Percentiles rank a stretch among this genome's conserved stretches.
Evolutionary conservation across 495 filamentous ascomycete species (phyloP).

Genomic region (Penicillium verhagenii): DNA sequence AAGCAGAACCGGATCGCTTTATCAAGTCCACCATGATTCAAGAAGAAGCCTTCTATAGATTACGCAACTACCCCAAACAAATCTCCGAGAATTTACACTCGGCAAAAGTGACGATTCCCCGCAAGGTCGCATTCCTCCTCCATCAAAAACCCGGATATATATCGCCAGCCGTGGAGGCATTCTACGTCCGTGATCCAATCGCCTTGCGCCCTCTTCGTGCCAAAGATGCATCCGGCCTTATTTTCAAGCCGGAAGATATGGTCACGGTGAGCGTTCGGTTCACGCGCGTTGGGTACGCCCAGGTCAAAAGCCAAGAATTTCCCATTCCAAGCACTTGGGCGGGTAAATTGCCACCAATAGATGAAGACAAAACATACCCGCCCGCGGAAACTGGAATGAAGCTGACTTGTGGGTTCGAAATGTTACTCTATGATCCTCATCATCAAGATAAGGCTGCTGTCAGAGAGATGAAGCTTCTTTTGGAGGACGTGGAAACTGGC

Average conservation of each 20-base stretch:
- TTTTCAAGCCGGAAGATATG: constrained; percentile 73
- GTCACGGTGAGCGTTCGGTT: constrained; percentile 77
- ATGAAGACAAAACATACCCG: constrained; percentile 36
- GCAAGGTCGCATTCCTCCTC: constrained; percentile 78
- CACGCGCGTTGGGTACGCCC: constrained; percentile 86
- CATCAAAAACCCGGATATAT: constrained; percentile 70
- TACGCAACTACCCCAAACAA: constrained; percentile 76
- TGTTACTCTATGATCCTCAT: constrained; percentile 67
- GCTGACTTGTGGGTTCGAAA: constrained; percentile 85
- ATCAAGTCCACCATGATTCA: constrained; percentile 71
- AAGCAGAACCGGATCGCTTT: constrained; percentile 48
- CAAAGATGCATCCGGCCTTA: constrained; percentile 40
- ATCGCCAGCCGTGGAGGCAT: constrained; percentile 81
- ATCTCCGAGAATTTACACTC: constrained; percentile 71
- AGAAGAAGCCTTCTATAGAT: constrained; percentile 84
- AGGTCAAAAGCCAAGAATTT: constrained; percentile 89
- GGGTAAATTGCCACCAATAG: constrained; percentile 34
- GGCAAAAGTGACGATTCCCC: constrained; percentile 67
- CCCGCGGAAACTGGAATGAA: constrained; percentile 84
- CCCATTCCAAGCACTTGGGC: constrained; percentile 63
- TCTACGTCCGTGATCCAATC: constrained; percentile 88
- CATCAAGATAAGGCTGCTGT: constrained; percentile 63
- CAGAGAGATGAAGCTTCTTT: constrained; percentile 68
- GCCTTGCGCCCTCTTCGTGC: constrained; percentile 66
- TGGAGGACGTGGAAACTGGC: constrained; percentile 68